phyloP scores from a whole-genome alignment of 768 basidiomycete species.

The Glaciozyma antarctica region DNA sequence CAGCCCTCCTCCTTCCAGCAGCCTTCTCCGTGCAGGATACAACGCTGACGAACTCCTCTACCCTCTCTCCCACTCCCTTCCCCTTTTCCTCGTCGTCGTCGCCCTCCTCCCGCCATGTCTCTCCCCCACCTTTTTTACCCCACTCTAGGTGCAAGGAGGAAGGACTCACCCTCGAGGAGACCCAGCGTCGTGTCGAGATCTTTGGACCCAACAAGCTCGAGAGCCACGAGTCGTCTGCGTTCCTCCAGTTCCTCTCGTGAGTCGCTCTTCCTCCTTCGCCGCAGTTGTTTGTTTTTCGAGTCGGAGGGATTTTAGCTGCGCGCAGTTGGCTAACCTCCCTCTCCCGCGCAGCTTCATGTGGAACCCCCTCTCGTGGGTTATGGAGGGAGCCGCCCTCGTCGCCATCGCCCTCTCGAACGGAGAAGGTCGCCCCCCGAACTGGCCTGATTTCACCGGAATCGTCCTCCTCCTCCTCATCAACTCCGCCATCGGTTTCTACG shows the following conservation, averaged over 20 bases:
- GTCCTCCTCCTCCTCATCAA: constrained; percentile 82
- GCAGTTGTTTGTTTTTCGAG: constrained; percentile 51
- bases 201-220: constrained; percentile 96
- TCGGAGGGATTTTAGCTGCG: not conserved
- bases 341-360: constrained; percentile 67
- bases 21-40: no score
- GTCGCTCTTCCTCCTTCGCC: constrained; percentile 9
- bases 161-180: constrained; percentile 69
- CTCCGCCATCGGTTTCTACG: constrained; percentile 92
- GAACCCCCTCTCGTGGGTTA: constrained; percentile 99
- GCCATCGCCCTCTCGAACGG: constrained; percentile 96
- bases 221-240: constrained; percentile 75
- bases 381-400: constrained; percentile 82
- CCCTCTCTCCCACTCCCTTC: not conserved
- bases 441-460: constrained; percentile 97
- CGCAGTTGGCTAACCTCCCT: not conserved
- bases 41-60: not conserved
- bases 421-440: constrained; percentile 73
- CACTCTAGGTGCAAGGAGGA: constrained; percentile 54
- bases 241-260: constrained; percentile 51
- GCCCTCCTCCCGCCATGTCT: no score
- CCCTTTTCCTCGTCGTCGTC: not conserved
- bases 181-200: constrained; percentile 69
- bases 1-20: not conserved
- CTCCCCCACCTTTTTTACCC: not conserved